These are phyloP conservation scores for Silene vulgaris DNA, from an alignment of 179 eudicot species.

Conservation along the genomic window DNA sequence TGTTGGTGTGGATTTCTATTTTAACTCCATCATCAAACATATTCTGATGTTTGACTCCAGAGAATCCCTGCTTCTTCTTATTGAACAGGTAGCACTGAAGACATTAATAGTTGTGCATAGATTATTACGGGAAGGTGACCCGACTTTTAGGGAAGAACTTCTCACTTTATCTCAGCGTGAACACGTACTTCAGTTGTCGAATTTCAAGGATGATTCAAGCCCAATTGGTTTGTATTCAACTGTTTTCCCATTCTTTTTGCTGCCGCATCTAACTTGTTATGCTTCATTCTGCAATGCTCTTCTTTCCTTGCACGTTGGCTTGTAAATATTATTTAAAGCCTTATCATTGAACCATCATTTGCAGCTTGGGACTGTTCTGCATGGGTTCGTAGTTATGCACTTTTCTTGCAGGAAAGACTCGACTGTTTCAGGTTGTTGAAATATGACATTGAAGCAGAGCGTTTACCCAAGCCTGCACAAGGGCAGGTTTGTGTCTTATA, in stretches of 20 bases:
- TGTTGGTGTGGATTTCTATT: not conserved
- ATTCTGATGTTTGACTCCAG: too few species aligned
- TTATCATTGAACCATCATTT: not conserved
- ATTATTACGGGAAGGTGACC: constrained; percentile 81
- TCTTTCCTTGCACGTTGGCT: not conserved
- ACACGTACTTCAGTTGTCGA: constrained; percentile 62
- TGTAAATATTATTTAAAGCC: not conserved
- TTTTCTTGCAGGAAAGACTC: constrained; percentile 75
- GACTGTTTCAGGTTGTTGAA: constrained; percentile 66
- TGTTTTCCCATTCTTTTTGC: not conserved
- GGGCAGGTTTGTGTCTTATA: constrained; percentile 28
- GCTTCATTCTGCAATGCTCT: not conserved
- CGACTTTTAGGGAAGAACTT: constrained; percentile 80
- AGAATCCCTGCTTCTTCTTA: constrained; percentile 9
- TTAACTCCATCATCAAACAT: not conserved
- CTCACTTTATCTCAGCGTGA: constrained; percentile 58
- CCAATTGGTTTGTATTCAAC: constrained; percentile 43
- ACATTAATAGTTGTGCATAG: constrained; percentile 81
- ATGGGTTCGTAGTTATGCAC: constrained; percentile 82
- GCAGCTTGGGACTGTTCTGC: constrained; percentile 97
- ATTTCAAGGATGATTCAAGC: constrained; percentile 91
- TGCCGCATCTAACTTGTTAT: not conserved
- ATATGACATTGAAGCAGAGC: constrained; percentile 72
- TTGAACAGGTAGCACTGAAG: constrained; percentile 73
- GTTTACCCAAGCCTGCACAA: constrained; percentile 52